phyloP scores from a whole-genome alignment of 139 green algal species.

The Mesotaenium endlicherianum region DNA sequence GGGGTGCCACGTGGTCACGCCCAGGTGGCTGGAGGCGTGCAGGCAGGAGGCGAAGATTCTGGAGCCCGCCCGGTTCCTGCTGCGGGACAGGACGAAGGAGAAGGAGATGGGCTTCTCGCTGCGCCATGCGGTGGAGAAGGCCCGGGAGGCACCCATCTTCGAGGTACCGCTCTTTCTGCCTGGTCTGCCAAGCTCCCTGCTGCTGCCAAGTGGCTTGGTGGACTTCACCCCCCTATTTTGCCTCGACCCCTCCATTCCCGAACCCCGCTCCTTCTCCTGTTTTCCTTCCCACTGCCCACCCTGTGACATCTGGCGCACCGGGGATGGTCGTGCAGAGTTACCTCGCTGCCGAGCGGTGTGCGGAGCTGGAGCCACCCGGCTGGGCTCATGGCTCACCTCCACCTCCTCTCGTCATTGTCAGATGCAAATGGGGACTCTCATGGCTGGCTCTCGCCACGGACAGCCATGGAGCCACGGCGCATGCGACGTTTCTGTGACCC shows the following conservation, averaged over 20 bases:
- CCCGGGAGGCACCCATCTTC: not conserved
- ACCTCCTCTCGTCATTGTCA: too few relatives aligned
- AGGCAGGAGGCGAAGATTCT: not conserved
- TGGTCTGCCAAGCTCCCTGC: not conserved
- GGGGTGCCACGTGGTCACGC: slow-evolving; percentile 15
- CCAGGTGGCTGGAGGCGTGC: slow-evolving; percentile 23
- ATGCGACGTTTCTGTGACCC: too few relatives aligned
- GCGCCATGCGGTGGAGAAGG: not conserved
- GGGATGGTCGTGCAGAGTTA: too few relatives aligned
- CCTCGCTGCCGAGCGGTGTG: too few relatives aligned
- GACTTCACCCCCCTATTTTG: not conserved
- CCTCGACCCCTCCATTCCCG: not conserved
- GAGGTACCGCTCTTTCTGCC: too few relatives aligned
- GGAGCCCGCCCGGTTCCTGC: not conserved
- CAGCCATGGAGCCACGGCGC: too few relatives aligned
- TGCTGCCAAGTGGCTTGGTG: not conserved
- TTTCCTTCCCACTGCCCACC: not conserved
- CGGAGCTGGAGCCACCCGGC: too few relatives aligned
- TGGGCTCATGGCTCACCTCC: too few relatives aligned
- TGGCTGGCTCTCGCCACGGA: too few relatives aligned
- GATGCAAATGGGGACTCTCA: too few relatives aligned
- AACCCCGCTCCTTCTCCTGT: not conserved
- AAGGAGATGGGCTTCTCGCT: slow-evolving; percentile 25
- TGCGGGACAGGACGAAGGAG: slow-evolving; percentile 29
- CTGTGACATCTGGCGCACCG: not conserved